A percentile compares a stretch with the other conserved stretches of the same genome.
These are phyloP conservation scores for Cladosporium velox DNA, from an alignment of 2,329 filamentous ascomycete species.

Conservation along the genomic window DNA sequence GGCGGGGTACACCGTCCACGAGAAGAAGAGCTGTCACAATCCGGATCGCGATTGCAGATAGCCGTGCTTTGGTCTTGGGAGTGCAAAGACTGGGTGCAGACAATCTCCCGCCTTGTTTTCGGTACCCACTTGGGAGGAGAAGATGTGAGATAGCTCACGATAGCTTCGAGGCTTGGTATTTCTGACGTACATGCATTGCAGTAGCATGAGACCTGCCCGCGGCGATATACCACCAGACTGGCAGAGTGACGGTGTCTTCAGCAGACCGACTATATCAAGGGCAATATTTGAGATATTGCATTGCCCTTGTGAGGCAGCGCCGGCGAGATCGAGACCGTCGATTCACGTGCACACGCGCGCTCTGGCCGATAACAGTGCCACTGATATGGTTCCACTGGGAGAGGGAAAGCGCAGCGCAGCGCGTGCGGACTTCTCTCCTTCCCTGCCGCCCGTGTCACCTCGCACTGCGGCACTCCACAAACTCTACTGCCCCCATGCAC, in stretches of 20 bases:
- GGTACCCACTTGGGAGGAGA: constrained; percentile 10
- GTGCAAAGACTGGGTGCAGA: neutral
- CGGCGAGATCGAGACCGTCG: neutral
- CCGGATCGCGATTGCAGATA: constrained; percentile 17
- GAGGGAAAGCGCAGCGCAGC: constrained; percentile 1
- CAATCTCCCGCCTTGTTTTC: constrained; percentile 4
- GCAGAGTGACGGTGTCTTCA: neutral
- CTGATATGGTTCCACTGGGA: neutral
- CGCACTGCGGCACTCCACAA: constrained; percentile 4
- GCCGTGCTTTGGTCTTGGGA: constrained; percentile 5
- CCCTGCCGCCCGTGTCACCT: neutral
- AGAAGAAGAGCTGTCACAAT: neutral
- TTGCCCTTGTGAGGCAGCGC: neutral
- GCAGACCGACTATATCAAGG: constrained; percentile 6
- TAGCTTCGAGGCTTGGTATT: neutral
- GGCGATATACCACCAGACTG: neutral
- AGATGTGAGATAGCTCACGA: constrained; percentile 3
- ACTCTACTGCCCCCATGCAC: constrained; percentile 7
- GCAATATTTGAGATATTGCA: neutral
- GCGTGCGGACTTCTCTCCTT: constrained; percentile 9
- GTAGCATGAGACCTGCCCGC: neutral
- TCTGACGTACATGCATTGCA: neutral
- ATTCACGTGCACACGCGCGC: neutral
- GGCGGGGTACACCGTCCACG: neutral
- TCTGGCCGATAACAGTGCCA: neutral